Percentiles rank a stretch among this genome's conserved stretches.
Conservation (phyloP, 495 filamentous ascomycete genomes). For the Podospora fimiseda region DNA sequence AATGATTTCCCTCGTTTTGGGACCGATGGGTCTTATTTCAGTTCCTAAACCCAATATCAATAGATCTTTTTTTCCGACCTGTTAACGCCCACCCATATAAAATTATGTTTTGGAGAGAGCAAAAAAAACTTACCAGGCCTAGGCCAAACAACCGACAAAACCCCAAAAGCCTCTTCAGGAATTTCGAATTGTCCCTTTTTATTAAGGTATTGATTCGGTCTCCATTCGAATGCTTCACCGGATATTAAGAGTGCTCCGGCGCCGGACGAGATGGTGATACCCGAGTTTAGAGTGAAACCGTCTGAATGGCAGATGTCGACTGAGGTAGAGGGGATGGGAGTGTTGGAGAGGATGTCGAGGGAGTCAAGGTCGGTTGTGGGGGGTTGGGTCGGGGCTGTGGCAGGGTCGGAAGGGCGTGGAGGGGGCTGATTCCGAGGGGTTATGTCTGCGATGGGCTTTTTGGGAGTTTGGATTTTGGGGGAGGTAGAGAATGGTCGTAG, state of each 20-base stretch:
- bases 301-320: conserved; percentile 73
- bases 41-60: conserved; percentile 82
- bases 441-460: neutral
- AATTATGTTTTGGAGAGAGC: neutral
- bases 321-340: conserved; percentile 67
- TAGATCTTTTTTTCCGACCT: conserved; percentile 57
- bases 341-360: conserved; percentile 73
- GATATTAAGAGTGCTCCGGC: conserved; percentile 67
- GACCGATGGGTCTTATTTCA: conserved; percentile 65
- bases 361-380: conserved; percentile 63
- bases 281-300: conserved; percentile 78
- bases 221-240: conserved; percentile 84
- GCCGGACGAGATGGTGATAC: conserved; percentile 57
- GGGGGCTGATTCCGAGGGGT: neutral
- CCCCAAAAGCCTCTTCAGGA: conserved; percentile 60
- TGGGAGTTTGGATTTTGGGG: neutral
- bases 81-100: neutral
- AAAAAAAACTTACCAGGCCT: conserved; percentile 65
- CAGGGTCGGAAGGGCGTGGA: conserved; percentile 13
- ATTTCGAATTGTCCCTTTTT: conserved; percentile 76
- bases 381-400: conserved; percentile 15
- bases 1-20: conserved; percentile 62
- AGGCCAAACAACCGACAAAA: conserved; percentile 78
- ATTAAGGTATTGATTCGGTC: no score
- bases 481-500: neutral